Conservation (phyloP, 768 basidiomycete genomes). For the Boletus sensibilis region DNA sequence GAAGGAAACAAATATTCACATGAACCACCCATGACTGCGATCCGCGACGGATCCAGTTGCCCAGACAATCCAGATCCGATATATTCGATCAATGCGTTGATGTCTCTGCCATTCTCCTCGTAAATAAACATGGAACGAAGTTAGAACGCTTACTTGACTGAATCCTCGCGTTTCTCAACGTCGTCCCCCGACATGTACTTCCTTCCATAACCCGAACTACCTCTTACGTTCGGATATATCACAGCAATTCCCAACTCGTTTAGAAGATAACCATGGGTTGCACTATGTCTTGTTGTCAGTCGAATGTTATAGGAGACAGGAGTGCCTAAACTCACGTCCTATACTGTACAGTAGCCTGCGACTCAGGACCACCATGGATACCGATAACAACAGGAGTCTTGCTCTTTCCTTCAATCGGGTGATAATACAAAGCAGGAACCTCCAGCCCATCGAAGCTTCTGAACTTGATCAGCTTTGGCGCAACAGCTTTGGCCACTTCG, state of each 20-base stretch:
- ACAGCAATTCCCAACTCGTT: conserved; percentile 42
- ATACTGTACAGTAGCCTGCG: conserved; percentile 36
- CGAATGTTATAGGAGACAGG: not conserved
- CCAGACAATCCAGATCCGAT: conserved; percentile 32
- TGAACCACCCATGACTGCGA: conserved; percentile 44
- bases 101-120: conserved; percentile 30
- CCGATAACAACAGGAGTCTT: conserved; percentile 34
- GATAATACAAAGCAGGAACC: conserved; percentile 44
- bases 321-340: conserved; percentile 27
- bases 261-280: conserved; percentile 41
- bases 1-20: conserved; percentile 26
- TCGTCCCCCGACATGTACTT: conserved; percentile 40
- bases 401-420: conserved; percentile 31
- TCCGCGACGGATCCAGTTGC: conserved; percentile 36
- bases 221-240: conserved; percentile 44
- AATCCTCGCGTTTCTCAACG: conserved; percentile 43
- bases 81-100: conserved; percentile 37
- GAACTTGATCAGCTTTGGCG: conserved; percentile 37
- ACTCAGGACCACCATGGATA: conserved; percentile 42
- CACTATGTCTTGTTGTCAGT: conserved; percentile 17
- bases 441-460: conserved; percentile 43
- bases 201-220: conserved; percentile 43
- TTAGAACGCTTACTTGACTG: conserved; percentile 36
- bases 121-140: not conserved
- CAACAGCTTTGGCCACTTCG: conserved; percentile 25